Base-by-base conservation (phyloP, 2,329 filamentous ascomycete species). In the Fusarium sp. region DNA sequence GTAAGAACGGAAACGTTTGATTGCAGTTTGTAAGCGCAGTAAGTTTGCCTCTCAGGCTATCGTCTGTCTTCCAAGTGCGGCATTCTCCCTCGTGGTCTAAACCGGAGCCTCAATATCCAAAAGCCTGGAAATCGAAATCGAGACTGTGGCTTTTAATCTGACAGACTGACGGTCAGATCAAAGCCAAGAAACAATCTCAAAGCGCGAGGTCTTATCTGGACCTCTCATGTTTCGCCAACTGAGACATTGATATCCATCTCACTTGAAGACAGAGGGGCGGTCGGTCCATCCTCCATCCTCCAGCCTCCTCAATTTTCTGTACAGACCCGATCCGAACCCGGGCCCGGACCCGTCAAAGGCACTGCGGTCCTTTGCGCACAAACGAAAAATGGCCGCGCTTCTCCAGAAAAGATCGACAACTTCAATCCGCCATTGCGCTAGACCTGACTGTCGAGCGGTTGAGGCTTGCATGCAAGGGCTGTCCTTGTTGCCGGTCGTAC, bases 281-380 rank as follows among this genome's bases (percentile, higher is more conserved):
- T 67, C 18, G 34, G 34, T 34, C 32, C 16, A 34, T 34, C 16
- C 32, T 29, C 13, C 30, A 32, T 4, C 30, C 30, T 37, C 67
- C 67, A 70, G 71, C 65, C 53, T 68, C 62, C 63, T 66, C 63
- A 59, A 57, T 64, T 64, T 62, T 47, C 27, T 57, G 54, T 64
- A 42, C 52, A 69, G 71, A 61, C 72, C 56, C 57, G 71, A 61
- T 71, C 72, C 64, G 72, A 74, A 57, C 61, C 71, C 72, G 72
- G 72, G 46, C 67, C 70, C 72, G 70, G 72, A 60, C 61, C 70
- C 72, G 72, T 65, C 61, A 65, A 45, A 46, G 42, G 46, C 53
- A 14, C 57, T 34, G 29, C 40, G 49, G 32, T 37, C 29, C 48
- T 41, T 42, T 52, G 24, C 67, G 54, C 62, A 69, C 42, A 65